These are phyloP conservation scores for Rhizopogon vulgaris DNA, from an alignment of 768 basidiomycete genomes.

Conservation along the genomic window DNA sequence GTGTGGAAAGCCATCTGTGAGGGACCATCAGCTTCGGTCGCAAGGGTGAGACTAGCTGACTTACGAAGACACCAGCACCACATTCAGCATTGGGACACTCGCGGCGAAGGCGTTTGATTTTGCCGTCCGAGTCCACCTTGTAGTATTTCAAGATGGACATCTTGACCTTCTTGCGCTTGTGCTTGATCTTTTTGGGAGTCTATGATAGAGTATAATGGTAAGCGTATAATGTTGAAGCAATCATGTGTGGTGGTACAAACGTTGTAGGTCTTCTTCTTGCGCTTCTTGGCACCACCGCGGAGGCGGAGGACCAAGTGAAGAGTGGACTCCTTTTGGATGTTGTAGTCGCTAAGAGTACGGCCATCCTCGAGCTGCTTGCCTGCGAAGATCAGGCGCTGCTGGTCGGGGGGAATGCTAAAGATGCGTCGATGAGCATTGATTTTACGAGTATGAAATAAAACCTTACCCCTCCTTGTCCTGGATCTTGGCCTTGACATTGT, in stretches of 20 bases:
- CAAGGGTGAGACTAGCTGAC: slow-evolving; percentile 19
- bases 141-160: slow-evolving; percentile 99
- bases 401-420: slow-evolving; percentile 80
- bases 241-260: slow-evolving; percentile 36
- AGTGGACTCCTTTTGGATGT: slow-evolving; percentile 99
- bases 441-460: background rate
- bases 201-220: slow-evolving; percentile 19
- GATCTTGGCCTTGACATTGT: slow-evolving; percentile 97
- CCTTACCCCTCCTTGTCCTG: slow-evolving; percentile 93
- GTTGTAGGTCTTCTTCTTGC: slow-evolving; percentile 99
- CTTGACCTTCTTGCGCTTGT: slow-evolving; percentile 99
- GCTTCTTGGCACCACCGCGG: slow-evolving; percentile 99
- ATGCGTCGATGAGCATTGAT: slow-evolving; percentile 3
- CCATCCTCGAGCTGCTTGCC: slow-evolving; percentile 99
- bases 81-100: slow-evolving; percentile 87
- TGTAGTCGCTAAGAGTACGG: slow-evolving; percentile 90
- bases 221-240: slow-evolving; percentile 5
- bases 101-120: slow-evolving; percentile 97
- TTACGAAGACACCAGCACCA: slow-evolving; percentile 80
- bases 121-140: slow-evolving; percentile 99
- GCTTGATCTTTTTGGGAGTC: slow-evolving; percentile 99
- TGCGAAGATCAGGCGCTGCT: slow-evolving; percentile 97
- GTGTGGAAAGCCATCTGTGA: slow-evolving; percentile 95
- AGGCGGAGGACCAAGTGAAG: slow-evolving; percentile 96
- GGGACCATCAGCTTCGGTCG: slow-evolving; percentile 9